Conservation (phyloP, 495 filamentous ascomycete genomes). For the Halenospora varia region DNA sequence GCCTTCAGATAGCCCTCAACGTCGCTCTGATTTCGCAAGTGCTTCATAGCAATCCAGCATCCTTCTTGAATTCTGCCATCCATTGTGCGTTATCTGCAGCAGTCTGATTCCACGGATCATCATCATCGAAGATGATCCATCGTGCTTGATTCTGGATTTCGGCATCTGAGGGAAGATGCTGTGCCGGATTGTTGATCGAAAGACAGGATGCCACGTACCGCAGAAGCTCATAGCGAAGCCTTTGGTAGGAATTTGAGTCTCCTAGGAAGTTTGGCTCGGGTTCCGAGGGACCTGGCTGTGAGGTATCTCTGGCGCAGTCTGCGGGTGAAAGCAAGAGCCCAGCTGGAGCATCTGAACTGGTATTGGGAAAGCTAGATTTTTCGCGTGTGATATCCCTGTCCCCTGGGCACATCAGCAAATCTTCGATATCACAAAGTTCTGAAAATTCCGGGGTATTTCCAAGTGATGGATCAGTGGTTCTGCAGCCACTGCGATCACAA, state of each 20-base stretch:
- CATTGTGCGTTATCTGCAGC: conserved; percentile 61
- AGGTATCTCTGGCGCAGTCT: neutral
- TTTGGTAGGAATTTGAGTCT: neutral
- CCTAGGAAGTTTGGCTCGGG: neutral
- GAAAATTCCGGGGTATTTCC: neutral
- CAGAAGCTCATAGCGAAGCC: neutral
- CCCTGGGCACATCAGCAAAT: too few species aligned
- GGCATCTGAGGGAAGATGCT: conserved; percentile 51
- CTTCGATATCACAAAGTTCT: neutral
- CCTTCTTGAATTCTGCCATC: conserved; percentile 40
- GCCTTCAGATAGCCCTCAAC: too few species aligned
- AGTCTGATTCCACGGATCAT: conserved; percentile 67
- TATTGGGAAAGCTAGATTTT: too few species aligned
- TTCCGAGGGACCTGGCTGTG: neutral
- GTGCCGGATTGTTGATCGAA: conserved; percentile 38
- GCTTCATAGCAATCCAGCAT: neutral
- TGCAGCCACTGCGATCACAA: conserved; percentile 22
- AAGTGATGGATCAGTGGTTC: neutral
- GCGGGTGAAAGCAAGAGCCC: neutral
- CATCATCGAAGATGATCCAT: conserved; percentile 55
- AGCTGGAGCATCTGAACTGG: too few species aligned
- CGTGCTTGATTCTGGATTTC: conserved; percentile 59
- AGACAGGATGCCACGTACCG: conserved; percentile 53
- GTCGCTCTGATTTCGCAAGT: neutral
- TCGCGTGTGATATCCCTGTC: too few species aligned